Percentiles rank a stretch among this genome's conserved stretches.
These are phyloP conservation scores for Cladosporium sp. DNA, from an alignment of 2,329 filamentous ascomycete species.

Conservation along the genomic window DNA sequence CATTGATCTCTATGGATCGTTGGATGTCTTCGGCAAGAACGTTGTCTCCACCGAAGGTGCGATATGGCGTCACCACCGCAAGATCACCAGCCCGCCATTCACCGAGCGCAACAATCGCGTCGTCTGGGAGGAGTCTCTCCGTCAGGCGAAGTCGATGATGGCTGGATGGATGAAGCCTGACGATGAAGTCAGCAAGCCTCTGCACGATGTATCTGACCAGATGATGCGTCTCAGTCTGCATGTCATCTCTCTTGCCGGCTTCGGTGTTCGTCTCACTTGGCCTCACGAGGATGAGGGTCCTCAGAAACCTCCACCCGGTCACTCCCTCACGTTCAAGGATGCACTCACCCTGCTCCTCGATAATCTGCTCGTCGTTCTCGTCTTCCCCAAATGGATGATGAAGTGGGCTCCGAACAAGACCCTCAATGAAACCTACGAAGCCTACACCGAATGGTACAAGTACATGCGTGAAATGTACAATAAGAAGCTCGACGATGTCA, in stretches of 20 bases:
- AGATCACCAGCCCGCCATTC: constrained; percentile 64
- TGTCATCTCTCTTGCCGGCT: constrained; percentile 63
- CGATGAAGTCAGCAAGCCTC: constrained; percentile 38
- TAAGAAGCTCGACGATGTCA: constrained; percentile 50
- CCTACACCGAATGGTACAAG: constrained; percentile 57
- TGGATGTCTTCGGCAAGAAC: constrained; percentile 63
- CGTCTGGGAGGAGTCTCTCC: constrained; percentile 57
- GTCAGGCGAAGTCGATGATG: constrained; percentile 59
- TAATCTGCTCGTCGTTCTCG: constrained; percentile 55
- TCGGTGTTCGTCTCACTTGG: constrained; percentile 54
- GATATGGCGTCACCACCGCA: constrained; percentile 67
- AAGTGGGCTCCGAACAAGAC: constrained; percentile 46
- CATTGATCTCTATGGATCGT: constrained; percentile 50
- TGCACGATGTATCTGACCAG: constrained; percentile 55
- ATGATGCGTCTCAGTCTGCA: constrained; percentile 58
- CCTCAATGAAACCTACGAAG: constrained; percentile 47
- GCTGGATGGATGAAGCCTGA: constrained; percentile 48
- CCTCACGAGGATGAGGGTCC: constrained; percentile 48
- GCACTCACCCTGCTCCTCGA: constrained; percentile 58
- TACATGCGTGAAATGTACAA: constrained; percentile 66
- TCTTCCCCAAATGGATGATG: constrained; percentile 54
- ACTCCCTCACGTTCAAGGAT: constrained; percentile 60
- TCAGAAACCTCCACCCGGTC: constrained; percentile 38
- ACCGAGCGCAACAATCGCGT: constrained; percentile 68
- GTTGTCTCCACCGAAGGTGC: constrained; percentile 64